Conservation (phyloP, 1,284 basidiomycete genomes). For the Peniophora sp. region DNA sequence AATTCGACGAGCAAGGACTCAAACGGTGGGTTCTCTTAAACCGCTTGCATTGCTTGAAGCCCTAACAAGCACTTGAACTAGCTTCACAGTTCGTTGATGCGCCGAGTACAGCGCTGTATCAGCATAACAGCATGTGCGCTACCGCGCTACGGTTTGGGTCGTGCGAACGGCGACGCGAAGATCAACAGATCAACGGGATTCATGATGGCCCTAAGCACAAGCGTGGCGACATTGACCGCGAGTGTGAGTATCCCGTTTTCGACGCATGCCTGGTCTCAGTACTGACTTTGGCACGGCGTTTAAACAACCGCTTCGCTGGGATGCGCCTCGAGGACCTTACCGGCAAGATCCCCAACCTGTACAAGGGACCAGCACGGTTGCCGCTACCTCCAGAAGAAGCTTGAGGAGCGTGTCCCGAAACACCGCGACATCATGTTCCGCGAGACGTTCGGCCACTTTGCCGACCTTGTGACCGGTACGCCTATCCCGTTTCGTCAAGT, state of each 20-base stretch:
- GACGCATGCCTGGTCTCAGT: not conserved
- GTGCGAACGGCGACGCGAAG: constrained; percentile 54
- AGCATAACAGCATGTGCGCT: constrained; percentile 68
- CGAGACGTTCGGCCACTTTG: constrained; percentile 97
- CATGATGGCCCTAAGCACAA: constrained; percentile 93
- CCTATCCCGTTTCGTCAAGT: constrained; percentile 5
- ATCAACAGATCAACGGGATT: constrained; percentile 83
- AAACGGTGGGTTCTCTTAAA: too few relatives aligned
- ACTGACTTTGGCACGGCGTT: not conserved
- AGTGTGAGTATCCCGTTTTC: constrained; percentile 41
- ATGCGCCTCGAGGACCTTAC: constrained; percentile 93
- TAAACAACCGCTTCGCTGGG: constrained; percentile 91
- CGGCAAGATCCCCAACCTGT: constrained; percentile 88
- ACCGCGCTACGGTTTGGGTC: constrained; percentile 61
- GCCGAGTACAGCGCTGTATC: constrained; percentile 75
- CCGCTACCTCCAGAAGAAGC: constrained; percentile 97
- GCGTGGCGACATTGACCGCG: constrained; percentile 86
- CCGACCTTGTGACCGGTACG: constrained; percentile 94
- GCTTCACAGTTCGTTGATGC: too few relatives aligned
- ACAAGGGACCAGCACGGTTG: constrained; percentile 99
- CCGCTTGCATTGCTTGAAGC: not conserved
- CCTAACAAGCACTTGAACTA: constrained; percentile 18
- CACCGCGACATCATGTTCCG: constrained; percentile 99
- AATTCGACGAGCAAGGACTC: too few relatives aligned
- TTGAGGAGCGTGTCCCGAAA: constrained; percentile 91